phyloP scores from a whole-genome alignment of 208 protist species.

The Wallacemonas sp. region DNA sequence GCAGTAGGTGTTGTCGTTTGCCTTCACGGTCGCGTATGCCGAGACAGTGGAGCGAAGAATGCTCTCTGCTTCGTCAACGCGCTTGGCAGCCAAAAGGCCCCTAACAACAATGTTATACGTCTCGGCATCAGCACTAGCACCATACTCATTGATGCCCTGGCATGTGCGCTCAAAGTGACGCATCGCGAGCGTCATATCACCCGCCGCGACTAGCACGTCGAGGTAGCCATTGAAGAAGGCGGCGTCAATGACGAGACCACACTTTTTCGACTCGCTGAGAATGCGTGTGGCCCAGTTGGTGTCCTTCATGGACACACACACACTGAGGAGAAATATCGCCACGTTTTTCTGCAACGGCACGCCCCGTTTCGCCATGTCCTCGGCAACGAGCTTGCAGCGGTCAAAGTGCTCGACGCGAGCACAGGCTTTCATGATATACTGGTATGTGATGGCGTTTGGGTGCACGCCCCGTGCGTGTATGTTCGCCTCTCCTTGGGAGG shows the following conservation, averaged over 20 bases:
- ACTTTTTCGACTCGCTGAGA: slow-evolving; percentile 38
- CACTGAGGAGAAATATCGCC: slow-evolving; percentile 49
- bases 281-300: slow-evolving; percentile 46
- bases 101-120: slow-evolving; percentile 75
- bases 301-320: slow-evolving; percentile 45
- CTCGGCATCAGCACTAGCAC: slow-evolving; percentile 54
- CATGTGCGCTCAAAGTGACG: slow-evolving; percentile 61
- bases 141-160: slow-evolving; percentile 61
- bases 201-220: slow-evolving; percentile 52
- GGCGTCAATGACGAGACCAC: slow-evolving; percentile 44
- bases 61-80: slow-evolving; percentile 26
- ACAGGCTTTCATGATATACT: slow-evolving; percentile 59
- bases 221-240: slow-evolving; percentile 78
- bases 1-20: slow-evolving; percentile 73
- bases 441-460: slow-evolving; percentile 75
- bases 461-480: slow-evolving; percentile 52
- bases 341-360: slow-evolving; percentile 38
- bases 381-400: slow-evolving; percentile 44
- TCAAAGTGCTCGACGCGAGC: slow-evolving; percentile 31
- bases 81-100: slow-evolving; percentile 27
- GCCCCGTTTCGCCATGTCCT: slow-evolving; percentile 29
- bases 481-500: slow-evolving; percentile 37
- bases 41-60: slow-evolving; percentile 18
- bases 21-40: slow-evolving; percentile 34
- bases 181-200: slow-evolving; percentile 25